Conservation (phyloP, 163 green algal genomes). For the Scenedesmus sp. region DNA sequence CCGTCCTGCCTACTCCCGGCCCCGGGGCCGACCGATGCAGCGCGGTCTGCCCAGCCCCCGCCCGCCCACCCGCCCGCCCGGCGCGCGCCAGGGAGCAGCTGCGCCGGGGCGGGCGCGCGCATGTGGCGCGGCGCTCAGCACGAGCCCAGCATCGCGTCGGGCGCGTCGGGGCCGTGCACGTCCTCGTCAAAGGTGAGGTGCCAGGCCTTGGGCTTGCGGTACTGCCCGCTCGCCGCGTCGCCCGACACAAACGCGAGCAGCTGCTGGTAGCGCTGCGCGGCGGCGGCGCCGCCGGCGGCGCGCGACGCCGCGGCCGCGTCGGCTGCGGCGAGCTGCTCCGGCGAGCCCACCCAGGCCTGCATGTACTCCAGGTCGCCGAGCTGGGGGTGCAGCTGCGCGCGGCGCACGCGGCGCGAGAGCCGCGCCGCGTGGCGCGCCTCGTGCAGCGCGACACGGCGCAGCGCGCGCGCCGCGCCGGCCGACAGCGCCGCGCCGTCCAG, state of each 20-base stretch:
- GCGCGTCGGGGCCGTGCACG: slow-evolving; percentile 20
- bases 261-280: slow-evolving; percentile 10
- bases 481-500: background rate
- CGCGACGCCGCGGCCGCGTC: background rate
- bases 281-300: background rate
- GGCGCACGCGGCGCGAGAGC: background rate
- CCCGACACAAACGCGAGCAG: slow-evolving; percentile 30
- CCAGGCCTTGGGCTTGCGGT: slow-evolving; percentile 28
- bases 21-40: no score
- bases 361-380: slow-evolving; percentile 45
- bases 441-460: background rate
- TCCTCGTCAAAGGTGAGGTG: slow-evolving; percentile 46
- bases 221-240: slow-evolving; percentile 20
- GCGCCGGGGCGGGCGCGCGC: no score
- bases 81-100: no score
- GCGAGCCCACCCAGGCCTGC: slow-evolving; percentile 27
- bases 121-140: slow-evolving; percentile 9
- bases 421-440: slow-evolving; percentile 35
- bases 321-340: background rate
- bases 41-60: no score
- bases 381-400: slow-evolving; percentile 23
- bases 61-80: no score
- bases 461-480: background rate
- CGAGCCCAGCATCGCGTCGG: slow-evolving; percentile 28
- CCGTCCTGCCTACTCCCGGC: no score